These are phyloP conservation scores for Cercospora zeae-maydis DNA, from an alignment of 2,329 filamentous ascomycete genomes.

Conservation along the genomic window DNA sequence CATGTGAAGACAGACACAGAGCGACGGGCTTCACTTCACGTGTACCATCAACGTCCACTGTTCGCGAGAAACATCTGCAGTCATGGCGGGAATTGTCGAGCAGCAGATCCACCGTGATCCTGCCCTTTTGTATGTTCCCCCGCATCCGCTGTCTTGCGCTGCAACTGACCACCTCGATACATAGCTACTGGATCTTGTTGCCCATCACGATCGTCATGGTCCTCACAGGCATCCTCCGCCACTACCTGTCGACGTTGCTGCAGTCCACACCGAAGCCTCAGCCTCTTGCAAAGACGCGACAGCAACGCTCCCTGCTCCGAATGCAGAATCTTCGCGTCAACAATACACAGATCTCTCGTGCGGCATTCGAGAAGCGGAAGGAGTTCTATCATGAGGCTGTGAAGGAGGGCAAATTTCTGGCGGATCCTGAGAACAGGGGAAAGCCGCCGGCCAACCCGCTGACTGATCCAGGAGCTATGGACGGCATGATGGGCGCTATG, in stretches of 20 bases:
- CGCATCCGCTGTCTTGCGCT: background rate
- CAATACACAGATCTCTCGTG: constrained; percentile 70
- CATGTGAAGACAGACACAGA: background rate
- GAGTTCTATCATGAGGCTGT: constrained; percentile 75
- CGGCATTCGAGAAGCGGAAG: constrained; percentile 76
- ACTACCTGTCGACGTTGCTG: constrained; percentile 93
- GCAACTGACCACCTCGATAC: background rate
- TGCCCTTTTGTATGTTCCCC: constrained; percentile 76
- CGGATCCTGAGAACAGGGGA: constrained; percentile 79
- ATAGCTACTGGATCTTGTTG: constrained; percentile 96
- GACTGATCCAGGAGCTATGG: constrained; percentile 93
- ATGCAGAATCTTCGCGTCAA: constrained; percentile 82
- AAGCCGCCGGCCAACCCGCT: constrained; percentile 91
- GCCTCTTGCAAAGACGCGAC: constrained; percentile 70
- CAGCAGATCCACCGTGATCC: constrained; percentile 99
- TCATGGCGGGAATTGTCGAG: constrained; percentile 78
- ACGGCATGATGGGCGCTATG: constrained; percentile 99
- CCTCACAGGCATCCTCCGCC: constrained; percentile 88
- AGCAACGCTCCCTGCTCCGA: constrained; percentile 77
- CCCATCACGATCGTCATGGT: constrained; percentile 99
- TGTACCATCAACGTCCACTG: background rate
- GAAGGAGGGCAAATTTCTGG: constrained; percentile 82
- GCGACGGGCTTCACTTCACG: background rate
- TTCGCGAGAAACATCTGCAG: background rate
- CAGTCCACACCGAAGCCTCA: constrained; percentile 78